Percentiles rank a stretch among this genome's conserved stretches.
phyloP scores from a whole-genome alignment of 2,329 filamentous ascomycete genomes.

The Zasmidium citrigriseum region DNA sequence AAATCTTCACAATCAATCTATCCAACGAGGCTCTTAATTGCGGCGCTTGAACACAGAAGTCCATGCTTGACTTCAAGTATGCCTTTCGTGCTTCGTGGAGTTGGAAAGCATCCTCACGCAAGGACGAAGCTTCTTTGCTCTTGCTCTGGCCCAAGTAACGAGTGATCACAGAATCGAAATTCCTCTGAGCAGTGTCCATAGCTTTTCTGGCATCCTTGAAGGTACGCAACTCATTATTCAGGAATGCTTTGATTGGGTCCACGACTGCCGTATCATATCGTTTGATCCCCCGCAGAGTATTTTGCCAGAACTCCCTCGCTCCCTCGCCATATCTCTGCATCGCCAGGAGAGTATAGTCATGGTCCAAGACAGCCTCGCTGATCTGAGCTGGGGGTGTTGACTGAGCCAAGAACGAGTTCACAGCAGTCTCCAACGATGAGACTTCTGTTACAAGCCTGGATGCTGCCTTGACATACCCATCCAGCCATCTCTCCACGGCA shows the following conservation, averaged over 20 bases:
- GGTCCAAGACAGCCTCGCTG: conserved; percentile 84
- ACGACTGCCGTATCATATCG: conserved; percentile 74
- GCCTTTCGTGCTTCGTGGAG: conserved; percentile 88
- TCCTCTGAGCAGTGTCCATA: conserved; percentile 78
- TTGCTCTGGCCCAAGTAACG: conserved; percentile 85
- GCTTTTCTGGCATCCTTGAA: conserved; percentile 82
- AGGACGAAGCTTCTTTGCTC: conserved; percentile 85
- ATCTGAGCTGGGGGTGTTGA: conserved; percentile 72
- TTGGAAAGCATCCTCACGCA: conserved; percentile 94
- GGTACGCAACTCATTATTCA: conserved; percentile 74
- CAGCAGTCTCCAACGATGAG: conserved; percentile 72
- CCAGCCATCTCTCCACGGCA: conserved; percentile 88
- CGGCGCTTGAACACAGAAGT: conserved; percentile 86
- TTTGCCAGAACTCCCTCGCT: conserved; percentile 83
- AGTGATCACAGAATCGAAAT: conserved; percentile 77
- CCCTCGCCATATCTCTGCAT: conserved; percentile 84
- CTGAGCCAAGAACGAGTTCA: conserved; percentile 74
- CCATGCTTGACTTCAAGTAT: conserved; percentile 89
- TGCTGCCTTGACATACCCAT: conserved; percentile 65
- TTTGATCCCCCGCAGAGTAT: conserved; percentile 71
- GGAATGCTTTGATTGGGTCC: conserved; percentile 79
- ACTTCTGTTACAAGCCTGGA: conserved; percentile 66
- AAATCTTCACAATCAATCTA: conserved; percentile 80
- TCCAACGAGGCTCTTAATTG: conserved; percentile 83
- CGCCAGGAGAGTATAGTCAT: conserved; percentile 89